Percentiles rank a stretch among this genome's conserved stretches.
Evolutionary conservation across 1,284 basidiomycete species (phyloP).

Genomic region (Bjerkandera adusta): DNA sequence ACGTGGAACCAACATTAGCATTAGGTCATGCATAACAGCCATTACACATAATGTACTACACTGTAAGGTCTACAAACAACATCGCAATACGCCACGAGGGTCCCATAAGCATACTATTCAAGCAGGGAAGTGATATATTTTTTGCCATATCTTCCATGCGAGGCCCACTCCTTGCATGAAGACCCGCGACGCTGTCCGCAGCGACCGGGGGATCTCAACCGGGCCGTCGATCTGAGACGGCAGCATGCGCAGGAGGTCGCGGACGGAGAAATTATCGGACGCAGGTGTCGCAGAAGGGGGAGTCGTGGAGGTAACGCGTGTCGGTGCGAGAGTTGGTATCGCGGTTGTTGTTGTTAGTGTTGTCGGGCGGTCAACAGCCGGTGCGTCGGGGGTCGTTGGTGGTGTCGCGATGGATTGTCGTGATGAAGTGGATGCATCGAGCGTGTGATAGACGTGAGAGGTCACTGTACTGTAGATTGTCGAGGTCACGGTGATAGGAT

Average conservation of each 20-base stretch:
- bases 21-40: too few species aligned
- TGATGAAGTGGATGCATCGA: background rate
- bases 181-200: conserved; percentile 21
- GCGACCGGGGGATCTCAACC: conserved; percentile 20
- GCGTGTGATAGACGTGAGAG: background rate
- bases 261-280: conserved; percentile 4
- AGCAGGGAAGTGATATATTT: conserved; percentile 30
- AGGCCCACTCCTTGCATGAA: conserved; percentile 25
- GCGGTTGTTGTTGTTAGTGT: conserved; percentile 12
- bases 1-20: too few species aligned
- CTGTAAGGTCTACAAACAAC: too few species aligned
- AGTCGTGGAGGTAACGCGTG: background rate
- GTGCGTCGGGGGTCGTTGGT: background rate
- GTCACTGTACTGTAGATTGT: conserved; percentile 11
- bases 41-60: too few species aligned
- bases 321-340: conserved; percentile 1
- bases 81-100: background rate
- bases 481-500: conserved; percentile 23
- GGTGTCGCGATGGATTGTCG: conserved; percentile 4
- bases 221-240: conserved; percentile 23
- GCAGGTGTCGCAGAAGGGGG: background rate
- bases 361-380: conserved; percentile 1
- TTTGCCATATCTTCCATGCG: conserved; percentile 29
- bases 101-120: background rate
- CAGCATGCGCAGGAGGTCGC: conserved; percentile 20